Base-by-base conservation (phyloP, 306 rosid genomes). In the Lathyrus aphaca region DNA sequence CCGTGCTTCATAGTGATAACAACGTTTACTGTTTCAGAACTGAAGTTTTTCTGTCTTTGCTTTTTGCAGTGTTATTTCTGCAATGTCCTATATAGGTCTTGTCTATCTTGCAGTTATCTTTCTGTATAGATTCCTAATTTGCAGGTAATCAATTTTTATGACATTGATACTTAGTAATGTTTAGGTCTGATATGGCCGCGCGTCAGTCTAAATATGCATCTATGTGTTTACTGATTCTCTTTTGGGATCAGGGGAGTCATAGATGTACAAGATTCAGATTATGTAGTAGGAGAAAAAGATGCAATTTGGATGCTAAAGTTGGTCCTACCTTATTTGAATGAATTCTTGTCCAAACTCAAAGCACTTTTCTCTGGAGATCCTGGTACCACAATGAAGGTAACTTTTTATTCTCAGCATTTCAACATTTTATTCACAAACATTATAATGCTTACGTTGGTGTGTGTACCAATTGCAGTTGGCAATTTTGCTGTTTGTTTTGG, bases 321-420 rank as follows among this genome's bases (percentile, higher is more conserved):
- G 68, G 54, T 90, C 10, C 91, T 90, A 11, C 98, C 98, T 55
- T 90, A 79, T 81, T 68, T 90, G 35, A 92, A 92, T 76, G 91
- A 92, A 80, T 83, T 83, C 8, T 72, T 88, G 21, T 74, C 81
- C 64, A 90, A 86, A 87, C 79, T 90, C 39, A 92, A 83, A 72
- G 93, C 93, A 43, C 79, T 92, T 58, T 90, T 92, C 69, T 87
- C 90, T 75, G 98, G 98, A 77, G 96, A 90, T 66, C 96, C 98
- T 25, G 81, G 91, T 1, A 86, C 93, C 29, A 92, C 98, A 78
- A 86, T 92, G 57, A 92, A 84, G 98, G 98, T 92, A 43, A 75
- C 49, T 42, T 18, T 12, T 35, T 35, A 7, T 35, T 35, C 39
- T 35, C 1, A 7, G 39, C 39, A 35, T 35, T 7, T 35, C 39